Evolutionary conservation across 2,329 filamentous ascomycete species (phyloP).

Genomic region (Fusarium brevicatenulatum): DNA sequence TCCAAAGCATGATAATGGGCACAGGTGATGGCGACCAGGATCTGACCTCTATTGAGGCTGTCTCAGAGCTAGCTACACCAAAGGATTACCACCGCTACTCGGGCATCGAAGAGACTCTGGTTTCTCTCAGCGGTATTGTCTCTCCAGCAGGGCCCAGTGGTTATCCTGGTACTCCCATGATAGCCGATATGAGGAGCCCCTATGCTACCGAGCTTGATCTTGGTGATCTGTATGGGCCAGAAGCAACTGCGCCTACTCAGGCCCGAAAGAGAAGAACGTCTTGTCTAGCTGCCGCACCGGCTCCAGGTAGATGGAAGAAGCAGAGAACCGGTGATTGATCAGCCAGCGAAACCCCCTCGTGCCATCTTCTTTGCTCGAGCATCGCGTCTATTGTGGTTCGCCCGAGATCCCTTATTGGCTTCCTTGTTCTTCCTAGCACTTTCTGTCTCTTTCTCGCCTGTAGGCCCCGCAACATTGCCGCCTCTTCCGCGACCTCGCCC

Average conservation of each 20-base stretch:
- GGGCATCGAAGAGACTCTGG: constrained; percentile 50
- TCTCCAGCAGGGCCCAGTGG: constrained; percentile 25
- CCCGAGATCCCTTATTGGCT: constrained; percentile 80
- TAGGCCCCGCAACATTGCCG: constrained; percentile 71
- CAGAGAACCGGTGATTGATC: constrained; percentile 33
- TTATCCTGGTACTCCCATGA: constrained; percentile 45
- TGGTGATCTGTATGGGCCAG: constrained; percentile 46
- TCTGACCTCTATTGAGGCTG: constrained; percentile 50
- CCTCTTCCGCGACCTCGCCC: constrained; percentile 64
- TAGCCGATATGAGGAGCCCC: constrained; percentile 51
- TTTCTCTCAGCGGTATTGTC: constrained; percentile 48
- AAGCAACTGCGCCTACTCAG: constrained; percentile 19
- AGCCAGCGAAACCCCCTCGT: constrained; percentile 56
- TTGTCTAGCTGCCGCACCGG: neutral
- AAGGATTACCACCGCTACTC: constrained; percentile 49
- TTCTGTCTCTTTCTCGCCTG: constrained; percentile 77
- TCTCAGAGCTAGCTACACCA: constrained; percentile 57
- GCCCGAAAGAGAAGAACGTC: constrained; percentile 27
- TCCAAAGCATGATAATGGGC: constrained; percentile 56
- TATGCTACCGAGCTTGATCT: constrained; percentile 51
- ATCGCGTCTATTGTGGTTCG: constrained; percentile 88
- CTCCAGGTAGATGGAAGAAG: constrained; percentile 31
- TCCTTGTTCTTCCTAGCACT: constrained; percentile 80
- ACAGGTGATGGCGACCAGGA: constrained; percentile 52
- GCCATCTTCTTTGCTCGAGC: constrained; percentile 73